These are phyloP conservation scores for Neopestalotiopsis sp. DNA, from an alignment of 2,329 filamentous ascomycete species.

Conservation along the genomic window DNA sequence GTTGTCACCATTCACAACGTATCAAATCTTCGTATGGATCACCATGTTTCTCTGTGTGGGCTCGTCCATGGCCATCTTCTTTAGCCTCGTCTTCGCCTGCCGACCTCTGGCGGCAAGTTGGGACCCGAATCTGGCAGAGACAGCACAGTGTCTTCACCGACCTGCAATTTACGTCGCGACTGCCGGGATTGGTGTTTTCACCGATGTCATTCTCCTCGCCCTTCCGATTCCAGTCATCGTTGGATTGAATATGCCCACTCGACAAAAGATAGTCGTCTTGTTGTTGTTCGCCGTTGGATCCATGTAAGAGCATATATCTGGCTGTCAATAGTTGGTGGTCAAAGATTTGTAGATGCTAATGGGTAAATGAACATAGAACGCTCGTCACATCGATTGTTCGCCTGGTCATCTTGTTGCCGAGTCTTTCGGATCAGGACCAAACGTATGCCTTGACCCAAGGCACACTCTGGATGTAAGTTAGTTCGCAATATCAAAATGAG, in stretches of 20 bases:
- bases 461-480: constrained; percentile 34
- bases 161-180: constrained; percentile 54
- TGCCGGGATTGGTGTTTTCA: constrained; percentile 50
- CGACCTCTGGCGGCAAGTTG: constrained; percentile 38
- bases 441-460: constrained; percentile 36
- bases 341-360: not conserved
- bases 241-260: constrained; percentile 47
- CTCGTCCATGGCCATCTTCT: constrained; percentile 39
- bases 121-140: constrained; percentile 35
- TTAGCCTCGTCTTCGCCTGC: constrained; percentile 43
- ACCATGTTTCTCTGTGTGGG: constrained; percentile 34
- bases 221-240: constrained; percentile 52
- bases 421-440: constrained; percentile 31
- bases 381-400: constrained; percentile 39
- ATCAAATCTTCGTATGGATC: constrained; percentile 35
- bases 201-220: constrained; percentile 51
- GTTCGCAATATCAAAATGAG: not conserved
- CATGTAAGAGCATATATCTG: constrained; percentile 27
- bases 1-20: constrained; percentile 40
- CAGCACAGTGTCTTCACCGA: constrained; percentile 46
- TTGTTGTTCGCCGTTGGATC: constrained; percentile 51
- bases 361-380: constrained; percentile 29
- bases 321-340: not conserved
- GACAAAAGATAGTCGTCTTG: constrained; percentile 51
- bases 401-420: constrained; percentile 31